Conservation (phyloP, 352 stramenopile genomes). For the Aphanomyces euteiches region DNA sequence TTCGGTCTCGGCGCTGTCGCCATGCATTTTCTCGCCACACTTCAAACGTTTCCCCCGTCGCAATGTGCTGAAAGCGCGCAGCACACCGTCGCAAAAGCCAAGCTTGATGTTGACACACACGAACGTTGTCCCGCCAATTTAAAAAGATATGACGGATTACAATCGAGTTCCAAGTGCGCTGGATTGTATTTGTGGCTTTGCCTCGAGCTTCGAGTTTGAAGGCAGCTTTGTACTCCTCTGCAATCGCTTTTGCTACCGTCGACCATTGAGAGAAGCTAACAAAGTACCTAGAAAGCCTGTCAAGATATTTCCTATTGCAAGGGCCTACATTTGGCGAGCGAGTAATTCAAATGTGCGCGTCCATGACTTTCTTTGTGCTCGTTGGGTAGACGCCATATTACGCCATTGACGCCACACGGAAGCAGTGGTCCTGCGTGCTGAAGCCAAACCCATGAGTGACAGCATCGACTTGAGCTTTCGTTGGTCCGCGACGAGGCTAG, state of each 20-base stretch:
- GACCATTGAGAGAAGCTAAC: not conserved
- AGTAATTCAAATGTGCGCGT: not conserved
- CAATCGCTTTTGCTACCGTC: not conserved
- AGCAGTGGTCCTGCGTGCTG: not conserved
- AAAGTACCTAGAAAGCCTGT: not conserved
- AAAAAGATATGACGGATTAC: slow-evolving; percentile 6
- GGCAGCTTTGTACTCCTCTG: not conserved
- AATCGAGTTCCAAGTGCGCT: slow-evolving; percentile 13
- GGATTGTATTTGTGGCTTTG: slow-evolving; percentile 8
- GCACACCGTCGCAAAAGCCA: slow-evolving; percentile 12
- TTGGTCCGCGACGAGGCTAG: not conserved
- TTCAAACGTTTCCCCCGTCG: slow-evolving; percentile 3
- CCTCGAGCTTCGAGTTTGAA: slow-evolving; percentile 5
- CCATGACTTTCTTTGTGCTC: not conserved
- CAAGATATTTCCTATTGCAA: not conserved
- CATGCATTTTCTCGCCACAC: slow-evolving; percentile 14
- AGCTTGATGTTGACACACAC: not conserved
- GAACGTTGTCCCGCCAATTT: slow-evolving; percentile 9
- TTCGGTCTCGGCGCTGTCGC: not conserved
- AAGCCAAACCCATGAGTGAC: not conserved
- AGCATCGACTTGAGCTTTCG: not conserved
- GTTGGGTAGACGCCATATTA: not conserved
- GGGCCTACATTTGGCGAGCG: not conserved
- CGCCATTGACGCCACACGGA: not conserved
- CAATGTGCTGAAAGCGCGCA: not conserved